Base-by-base conservation (phyloP, 371 early-diverging fungal genomes). In the Lichtheimia ornata region DNA sequence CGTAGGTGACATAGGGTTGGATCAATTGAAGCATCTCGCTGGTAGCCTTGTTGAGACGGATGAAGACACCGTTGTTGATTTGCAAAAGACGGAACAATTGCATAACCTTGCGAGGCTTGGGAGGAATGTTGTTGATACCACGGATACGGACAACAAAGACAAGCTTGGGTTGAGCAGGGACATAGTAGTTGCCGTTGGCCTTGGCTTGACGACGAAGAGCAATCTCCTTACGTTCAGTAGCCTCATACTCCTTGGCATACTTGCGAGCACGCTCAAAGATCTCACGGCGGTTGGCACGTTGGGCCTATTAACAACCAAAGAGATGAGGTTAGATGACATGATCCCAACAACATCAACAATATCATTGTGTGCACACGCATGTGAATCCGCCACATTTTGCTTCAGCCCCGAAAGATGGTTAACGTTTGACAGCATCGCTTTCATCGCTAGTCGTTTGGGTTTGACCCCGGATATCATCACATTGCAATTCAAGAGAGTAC, bases 1-100 rank as follows among this genome's bases (percentile, higher is more conserved):
- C 98, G 74, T 88, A 93, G 66, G 99, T 92, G 63, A 99, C 91
- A 85, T 96, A 99, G 72, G 99, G 99, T 70, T 92, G 91, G 72
- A 99, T 91, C 83, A 97, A 85, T 82, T 97, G 94, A 55, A 99
- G 92, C 98, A 99, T 98, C 83, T 97, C 92, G 69, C 91, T 87
- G 66, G 97, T 99, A 59, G 99, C 97, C 90, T 94, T 94, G 91
- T 96, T 99, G 71, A 99, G 91, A 64, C 91, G 91, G 60, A 99
- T 90, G 73, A 99, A 99, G 80, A 96, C 95, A 79, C 94, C 99
- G 82, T 91, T 93, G 97, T 99, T 99, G 91, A 99, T 97, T 85
- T 95, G 98, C 79, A 92, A 90, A 69, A 99, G 91, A 88, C 99
- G 96, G 76, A 99, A 84, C 64, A 98, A 88, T 85, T 99, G 97